Base-by-base conservation (phyloP, 306 rosid species). In the Vachellia pachyceras region DNA sequence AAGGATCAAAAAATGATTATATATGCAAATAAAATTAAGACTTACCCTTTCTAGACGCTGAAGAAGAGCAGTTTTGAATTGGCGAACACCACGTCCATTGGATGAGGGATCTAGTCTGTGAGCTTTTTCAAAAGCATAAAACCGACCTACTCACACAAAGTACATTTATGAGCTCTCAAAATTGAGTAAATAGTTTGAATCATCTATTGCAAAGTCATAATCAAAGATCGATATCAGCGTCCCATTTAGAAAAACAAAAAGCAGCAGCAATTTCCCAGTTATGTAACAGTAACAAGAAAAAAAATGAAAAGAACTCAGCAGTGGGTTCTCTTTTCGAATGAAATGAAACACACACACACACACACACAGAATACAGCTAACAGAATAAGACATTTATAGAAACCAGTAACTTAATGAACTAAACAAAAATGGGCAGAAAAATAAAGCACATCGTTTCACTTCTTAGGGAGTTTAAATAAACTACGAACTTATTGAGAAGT, bases 11-110 rank as follows among this genome's bases (percentile, higher is more conserved):
- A 83, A 82, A 6, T 1, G 46, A 40, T 80, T 1, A 45, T 65
- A 66, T 37, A 35, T 35, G 75, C 77, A 64, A 57, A 69, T 39
- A 54, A 82, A 79, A 78, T 79, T 47, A 75, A 69, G 75, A 82
- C 55, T 83, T 83, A 95, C 99, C 91, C 88, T 91, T 77, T 95
- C 98, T 70, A 95, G 89, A 80, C 97, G 99, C 82, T 95, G 97
- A 87, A 95, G 99, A 85, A 95, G 97, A 80, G 99, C 99, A 52
- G 99, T 95, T 84, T 95, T 95, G 85, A 95, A 95, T 85, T 95
- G 97, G 72, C 99, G 97, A 82, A 95, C 97, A 76, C 99, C 99
- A 72, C 99, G 97, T 61, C 99, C 99, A 76, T 90, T 90, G 50
- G 99, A 95, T 67, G 91, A 90, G 65, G 99, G 97, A 89, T 95